Evolutionary conservation across 192 early-diverging fungal species (phyloP).

Genomic region (Funneliformis mosseae): DNA sequence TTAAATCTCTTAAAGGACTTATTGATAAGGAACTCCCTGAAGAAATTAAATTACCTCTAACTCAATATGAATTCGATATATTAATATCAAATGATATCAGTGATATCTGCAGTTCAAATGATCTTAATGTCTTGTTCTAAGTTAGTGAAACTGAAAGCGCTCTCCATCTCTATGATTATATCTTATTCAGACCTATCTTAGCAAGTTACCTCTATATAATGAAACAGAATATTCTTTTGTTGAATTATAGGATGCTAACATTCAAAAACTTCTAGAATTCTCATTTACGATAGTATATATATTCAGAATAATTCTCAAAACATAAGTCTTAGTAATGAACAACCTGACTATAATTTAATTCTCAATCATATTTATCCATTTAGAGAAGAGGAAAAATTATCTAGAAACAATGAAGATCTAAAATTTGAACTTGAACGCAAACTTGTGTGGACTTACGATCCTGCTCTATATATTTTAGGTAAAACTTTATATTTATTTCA

Average conservation of each 20-base stretch:
- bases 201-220: not conserved
- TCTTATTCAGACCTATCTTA: not conserved
- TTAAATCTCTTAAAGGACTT: no score
- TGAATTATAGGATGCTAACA: not conserved
- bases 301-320: not conserved
- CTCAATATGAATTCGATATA: not conserved
- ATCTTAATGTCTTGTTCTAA: not conserved
- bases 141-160: constrained; percentile 11
- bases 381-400: not conserved
- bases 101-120: not conserved
- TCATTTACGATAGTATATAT: not conserved
- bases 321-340: not conserved
- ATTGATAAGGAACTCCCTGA: not conserved
- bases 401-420: not conserved
- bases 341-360: not conserved
- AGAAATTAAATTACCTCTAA: not conserved
- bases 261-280: not conserved
- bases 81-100: not conserved
- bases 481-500: not conserved
- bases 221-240: not conserved
- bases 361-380: not conserved
- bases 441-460: not conserved
- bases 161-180: not conserved
- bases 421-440: not conserved
- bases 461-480: not conserved